Conservation (phyloP, 75 land plant genomes). For the Cupressus sempervirens region DNA sequence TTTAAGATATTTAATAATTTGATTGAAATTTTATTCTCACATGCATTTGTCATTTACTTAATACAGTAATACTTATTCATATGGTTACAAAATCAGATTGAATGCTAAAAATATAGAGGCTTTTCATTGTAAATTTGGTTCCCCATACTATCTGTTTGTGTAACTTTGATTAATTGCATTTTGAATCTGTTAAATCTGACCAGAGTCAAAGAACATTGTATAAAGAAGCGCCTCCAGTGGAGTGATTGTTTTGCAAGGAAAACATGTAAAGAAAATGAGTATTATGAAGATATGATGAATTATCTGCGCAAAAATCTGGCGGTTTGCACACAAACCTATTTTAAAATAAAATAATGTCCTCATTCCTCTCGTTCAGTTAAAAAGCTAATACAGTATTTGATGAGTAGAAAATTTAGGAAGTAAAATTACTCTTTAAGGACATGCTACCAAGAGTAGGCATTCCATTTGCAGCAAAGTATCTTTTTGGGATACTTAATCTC, state of each 20-base stretch:
- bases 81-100: background rate
- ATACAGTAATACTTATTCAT: background rate
- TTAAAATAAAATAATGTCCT: background rate
- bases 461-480: background rate
- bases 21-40: background rate
- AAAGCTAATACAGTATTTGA: background rate
- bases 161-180: background rate
- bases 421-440: background rate
- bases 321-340: slow-evolving; percentile 37
- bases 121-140: background rate
- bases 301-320: slow-evolving; percentile 91
- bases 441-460: background rate
- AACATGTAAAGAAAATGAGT: slow-evolving; percentile 87
- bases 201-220: slow-evolving; percentile 91
- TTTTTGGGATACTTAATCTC: background rate
- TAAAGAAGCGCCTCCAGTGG: slow-evolving; percentile 88
- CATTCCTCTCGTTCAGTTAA: background rate
- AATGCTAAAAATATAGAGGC: background rate
- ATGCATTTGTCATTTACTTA: background rate
- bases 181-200: slow-evolving; percentile 2
- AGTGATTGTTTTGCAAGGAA: slow-evolving; percentile 86
- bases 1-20: background rate
- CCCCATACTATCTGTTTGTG: background rate
- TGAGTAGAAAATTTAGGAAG: background rate
- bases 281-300: slow-evolving; percentile 97